Base-by-base conservation (phyloP, 2,329 filamentous ascomycete genomes). In the Geoglossum cookeanum region DNA sequence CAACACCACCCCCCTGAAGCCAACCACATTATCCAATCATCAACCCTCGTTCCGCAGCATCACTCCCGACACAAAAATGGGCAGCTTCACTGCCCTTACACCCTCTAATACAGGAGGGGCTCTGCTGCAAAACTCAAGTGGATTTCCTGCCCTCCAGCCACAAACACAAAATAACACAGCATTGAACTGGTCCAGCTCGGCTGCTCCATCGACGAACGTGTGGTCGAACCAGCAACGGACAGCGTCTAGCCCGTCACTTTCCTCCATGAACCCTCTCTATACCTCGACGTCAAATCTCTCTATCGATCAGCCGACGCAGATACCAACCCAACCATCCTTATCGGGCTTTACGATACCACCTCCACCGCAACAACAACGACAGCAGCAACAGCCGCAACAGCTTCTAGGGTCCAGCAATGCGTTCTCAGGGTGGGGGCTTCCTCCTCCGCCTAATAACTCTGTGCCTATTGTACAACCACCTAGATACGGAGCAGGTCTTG, bases 51-150 rank as follows among this genome's bases (percentile, higher is more conserved):
- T 70, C 56, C 71, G 75, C 29, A 73, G 75, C 5, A 72, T 78
- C 32, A 78, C 76, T 9, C 75, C 76, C 7, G 75, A 78, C 63
- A 72, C 71, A 57, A 72, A 69, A 35, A 63, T 77, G 55, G 72
- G 67, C 55, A 68, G 67, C 8, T 75, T 76, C 59, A 70, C 74
- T n/a, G 65, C 71, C n/a, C 65, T 76, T 32, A 66, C 72, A 54
- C 74, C 74, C 72, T 60, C 71, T 69, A 32, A 61, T 59, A 44
- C 64, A 60, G 65, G 57, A 62, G 62, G 32, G 66, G 66, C 35
- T 66, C 65, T 4, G 62, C 66, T 62, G 8, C 42, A 22, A 4
- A 17, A 4, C 42, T 45, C 42, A 59, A 62, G 33, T 56, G 61
- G 9, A 65, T 66, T 55, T 62, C 67, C 57, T 44, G 11, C 47